phyloP scores from a whole-genome alignment of 1,139 yeast genomes.

The Candida freyschussii region DNA sequence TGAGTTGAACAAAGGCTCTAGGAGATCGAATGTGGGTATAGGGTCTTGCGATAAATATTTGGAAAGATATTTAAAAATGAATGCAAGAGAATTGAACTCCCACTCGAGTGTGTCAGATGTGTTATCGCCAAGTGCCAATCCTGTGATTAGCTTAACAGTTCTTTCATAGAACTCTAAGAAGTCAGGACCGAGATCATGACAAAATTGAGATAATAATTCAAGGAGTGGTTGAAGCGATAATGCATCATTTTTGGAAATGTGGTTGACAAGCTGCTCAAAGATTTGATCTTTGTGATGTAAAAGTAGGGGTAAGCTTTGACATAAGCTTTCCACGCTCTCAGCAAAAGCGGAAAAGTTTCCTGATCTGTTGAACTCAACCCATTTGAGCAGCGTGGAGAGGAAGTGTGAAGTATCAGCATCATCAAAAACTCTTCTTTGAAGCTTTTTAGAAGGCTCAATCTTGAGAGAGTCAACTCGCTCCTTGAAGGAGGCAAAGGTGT shows the following conservation, averaged over 20 bases:
- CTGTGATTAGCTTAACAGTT: slow-evolving; percentile 48
- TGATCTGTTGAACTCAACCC: slow-evolving; percentile 85
- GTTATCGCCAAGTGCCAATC: slow-evolving; percentile 45
- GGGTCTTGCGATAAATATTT: slow-evolving; percentile 58
- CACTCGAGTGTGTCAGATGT: slow-evolving; percentile 74
- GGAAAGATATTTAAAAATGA: slow-evolving; percentile 81
- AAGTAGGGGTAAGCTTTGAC: slow-evolving; percentile 77
- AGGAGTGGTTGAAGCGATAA: slow-evolving; percentile 76
- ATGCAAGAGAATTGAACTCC: slow-evolving; percentile 82
- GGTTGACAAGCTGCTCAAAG: slow-evolving; percentile 46
- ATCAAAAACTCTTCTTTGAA: slow-evolving; percentile 62
- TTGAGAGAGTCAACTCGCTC: slow-evolving; percentile 80
- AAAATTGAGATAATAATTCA: slow-evolving; percentile 78
- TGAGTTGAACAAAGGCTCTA: slow-evolving; percentile 63
- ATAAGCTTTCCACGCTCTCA: slow-evolving; percentile 46
- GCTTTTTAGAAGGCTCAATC: slow-evolving; percentile 74
- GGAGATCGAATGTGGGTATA: slow-evolving; percentile 58
- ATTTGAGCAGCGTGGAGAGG: slow-evolving; percentile 71
- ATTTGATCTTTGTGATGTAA: slow-evolving; percentile 65
- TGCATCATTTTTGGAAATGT: slow-evolving; percentile 54
- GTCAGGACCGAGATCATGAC: slow-evolving; percentile 92
- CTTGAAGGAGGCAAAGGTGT: slow-evolving; percentile 67
- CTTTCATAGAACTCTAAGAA: slow-evolving; percentile 60
- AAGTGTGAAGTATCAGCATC: slow-evolving; percentile 75
- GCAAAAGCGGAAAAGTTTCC: slow-evolving; percentile 64